phyloP scores from a whole-genome alignment of 768 basidiomycete genomes.

The Baorangia bicolor region DNA sequence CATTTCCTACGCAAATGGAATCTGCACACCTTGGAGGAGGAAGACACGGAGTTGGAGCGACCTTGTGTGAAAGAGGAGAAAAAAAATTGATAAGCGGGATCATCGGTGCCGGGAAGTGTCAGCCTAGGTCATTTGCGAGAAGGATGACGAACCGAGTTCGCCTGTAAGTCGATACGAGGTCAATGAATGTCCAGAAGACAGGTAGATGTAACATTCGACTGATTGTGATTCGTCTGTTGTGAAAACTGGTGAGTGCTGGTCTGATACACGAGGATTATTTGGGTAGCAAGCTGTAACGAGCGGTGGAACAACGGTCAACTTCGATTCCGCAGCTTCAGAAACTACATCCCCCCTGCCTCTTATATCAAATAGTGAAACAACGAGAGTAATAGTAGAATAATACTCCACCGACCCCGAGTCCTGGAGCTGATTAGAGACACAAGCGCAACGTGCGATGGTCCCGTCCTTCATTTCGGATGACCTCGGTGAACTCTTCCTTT shows the following conservation, averaged over 20 bases:
- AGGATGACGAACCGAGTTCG: slow-evolving; percentile 5
- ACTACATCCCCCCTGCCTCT: too few relatives aligned
- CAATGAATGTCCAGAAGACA: neutral
- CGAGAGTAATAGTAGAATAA: neutral
- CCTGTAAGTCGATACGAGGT: neutral
- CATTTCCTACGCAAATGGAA: too few relatives aligned
- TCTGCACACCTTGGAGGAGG: neutral
- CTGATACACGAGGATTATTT: neutral
- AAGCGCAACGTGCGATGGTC: neutral
- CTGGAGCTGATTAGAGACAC: neutral
- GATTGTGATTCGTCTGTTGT: neutral
- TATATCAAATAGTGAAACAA: neutral
- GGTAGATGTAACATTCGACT: neutral
- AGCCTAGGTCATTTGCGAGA: neutral
- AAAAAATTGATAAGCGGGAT: neutral
- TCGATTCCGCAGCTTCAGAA: too few relatives aligned
- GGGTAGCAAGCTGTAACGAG: neutral
- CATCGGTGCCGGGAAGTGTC: neutral
- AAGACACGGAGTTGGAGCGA: neutral
- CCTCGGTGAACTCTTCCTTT: neutral
- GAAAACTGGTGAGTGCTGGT: neutral
- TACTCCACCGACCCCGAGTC: too few relatives aligned
- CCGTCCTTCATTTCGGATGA: neutral
- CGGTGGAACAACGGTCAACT: neutral
- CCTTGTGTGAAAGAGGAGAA: neutral